These are phyloP conservation scores for Agarophyton chilense DNA, from an alignment of 23 red algal genomes.

Conservation along the genomic window DNA sequence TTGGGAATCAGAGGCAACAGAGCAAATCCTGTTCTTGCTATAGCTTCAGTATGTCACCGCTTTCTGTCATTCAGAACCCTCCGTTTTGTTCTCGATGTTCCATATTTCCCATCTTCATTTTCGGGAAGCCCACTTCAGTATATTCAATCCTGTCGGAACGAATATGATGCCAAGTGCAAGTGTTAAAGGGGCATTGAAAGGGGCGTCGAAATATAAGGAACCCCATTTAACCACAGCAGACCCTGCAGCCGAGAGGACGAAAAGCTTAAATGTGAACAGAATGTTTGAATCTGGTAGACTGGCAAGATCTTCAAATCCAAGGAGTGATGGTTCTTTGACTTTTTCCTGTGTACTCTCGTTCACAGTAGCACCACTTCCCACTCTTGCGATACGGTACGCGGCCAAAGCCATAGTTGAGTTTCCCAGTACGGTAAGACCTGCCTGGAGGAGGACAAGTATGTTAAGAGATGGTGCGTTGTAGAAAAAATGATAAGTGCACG, in stretches of 20 bases:
- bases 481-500: slow-evolving; percentile 79
- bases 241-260: slow-evolving; percentile 30
- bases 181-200: slow-evolving; percentile 45
- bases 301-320: slow-evolving; percentile 42
- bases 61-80: neutral
- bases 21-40: neutral
- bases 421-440: slow-evolving; percentile 64
- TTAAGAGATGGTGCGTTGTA: slow-evolving; percentile 75
- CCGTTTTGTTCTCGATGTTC: neutral
- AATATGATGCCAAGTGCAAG: slow-evolving; percentile 50
- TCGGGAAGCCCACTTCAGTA: slow-evolving; percentile 70
- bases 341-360: neutral
- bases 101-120: neutral
- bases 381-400: slow-evolving; percentile 38
- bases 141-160: slow-evolving; percentile 71
- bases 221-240: slow-evolving; percentile 82
- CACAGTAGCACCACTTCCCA: neutral
- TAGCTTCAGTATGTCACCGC: neutral
- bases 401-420: slow-evolving; percentile 69
- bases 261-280: slow-evolving; percentile 42
- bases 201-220: slow-evolving; percentile 36
- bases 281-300: slow-evolving; percentile 19
- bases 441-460: slow-evolving; percentile 69
- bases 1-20: neutral
- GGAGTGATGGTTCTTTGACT: slow-evolving; percentile 20